These are phyloP conservation scores for Samsoniella hepiali DNA, from an alignment of 2,329 filamentous ascomycete species.

Conservation along the genomic window DNA sequence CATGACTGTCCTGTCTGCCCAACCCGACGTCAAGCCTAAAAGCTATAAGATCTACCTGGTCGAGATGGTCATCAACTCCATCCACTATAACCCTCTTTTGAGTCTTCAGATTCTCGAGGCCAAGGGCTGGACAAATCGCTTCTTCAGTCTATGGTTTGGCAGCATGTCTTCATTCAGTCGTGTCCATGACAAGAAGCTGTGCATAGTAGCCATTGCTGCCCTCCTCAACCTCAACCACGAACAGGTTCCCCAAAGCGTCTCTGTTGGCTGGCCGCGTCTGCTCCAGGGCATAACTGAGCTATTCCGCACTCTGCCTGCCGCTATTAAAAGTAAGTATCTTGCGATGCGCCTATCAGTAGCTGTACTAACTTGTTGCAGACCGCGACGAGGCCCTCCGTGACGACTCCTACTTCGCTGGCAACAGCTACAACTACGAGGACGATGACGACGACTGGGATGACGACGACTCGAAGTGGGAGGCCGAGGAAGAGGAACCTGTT, in stretches of 20 bases:
- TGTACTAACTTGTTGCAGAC: slow-evolving; percentile 48
- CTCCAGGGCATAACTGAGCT: slow-evolving; percentile 83
- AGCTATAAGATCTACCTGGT: slow-evolving; percentile 94
- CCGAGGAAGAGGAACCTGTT: slow-evolving; percentile 66
- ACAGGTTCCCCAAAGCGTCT: slow-evolving; percentile 86
- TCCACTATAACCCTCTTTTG: slow-evolving; percentile 92
- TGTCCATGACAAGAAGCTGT: slow-evolving; percentile 98
- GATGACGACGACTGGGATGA: slow-evolving; percentile 84
- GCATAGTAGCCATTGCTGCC: slow-evolving; percentile 86
- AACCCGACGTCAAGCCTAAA: slow-evolving; percentile 79
- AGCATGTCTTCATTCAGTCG: slow-evolving; percentile 90
- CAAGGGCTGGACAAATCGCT: slow-evolving; percentile 96
- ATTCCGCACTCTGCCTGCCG: slow-evolving; percentile 86
- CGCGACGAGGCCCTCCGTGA: slow-evolving; percentile 90
- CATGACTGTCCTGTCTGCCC: slow-evolving; percentile 70
- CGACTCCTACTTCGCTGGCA: slow-evolving; percentile 70
- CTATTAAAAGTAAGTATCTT: slow-evolving; percentile 69
- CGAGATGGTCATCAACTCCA: slow-evolving; percentile 98
- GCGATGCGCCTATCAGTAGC: background rate
- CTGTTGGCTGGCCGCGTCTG: slow-evolving; percentile 90
- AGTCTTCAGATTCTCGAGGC: slow-evolving; percentile 83
- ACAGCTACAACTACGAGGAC: slow-evolving; percentile 59
- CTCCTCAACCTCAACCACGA: slow-evolving; percentile 76
- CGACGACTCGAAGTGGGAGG: slow-evolving; percentile 77
- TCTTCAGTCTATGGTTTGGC: slow-evolving; percentile 97